These are phyloP conservation scores for Elsinoe ampelina DNA, from an alignment of 2,329 filamentous ascomycete genomes.

Conservation along the genomic window DNA sequence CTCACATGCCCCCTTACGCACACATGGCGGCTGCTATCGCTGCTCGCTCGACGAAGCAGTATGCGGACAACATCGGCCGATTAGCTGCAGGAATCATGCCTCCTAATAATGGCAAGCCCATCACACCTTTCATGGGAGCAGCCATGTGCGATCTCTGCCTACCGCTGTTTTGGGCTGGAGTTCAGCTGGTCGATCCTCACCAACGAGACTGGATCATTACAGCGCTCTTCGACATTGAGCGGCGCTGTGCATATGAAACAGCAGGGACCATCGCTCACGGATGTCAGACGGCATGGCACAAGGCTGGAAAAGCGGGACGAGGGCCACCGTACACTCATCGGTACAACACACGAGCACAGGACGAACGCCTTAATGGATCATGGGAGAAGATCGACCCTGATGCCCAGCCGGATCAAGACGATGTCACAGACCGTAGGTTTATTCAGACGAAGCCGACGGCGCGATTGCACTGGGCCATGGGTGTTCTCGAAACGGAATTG, in stretches of 20 bases:
- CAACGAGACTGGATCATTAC: conserved; percentile 73
- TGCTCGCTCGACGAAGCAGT: conserved; percentile 44
- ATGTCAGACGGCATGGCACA: conserved; percentile 77
- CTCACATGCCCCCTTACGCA: conserved; percentile 81
- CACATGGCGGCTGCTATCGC: conserved; percentile 78
- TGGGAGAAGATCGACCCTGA: conserved; percentile 24
- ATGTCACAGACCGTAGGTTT: conserved; percentile 39
- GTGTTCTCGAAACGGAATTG: conserved; percentile 66
- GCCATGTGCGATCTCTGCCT: conserved; percentile 76
- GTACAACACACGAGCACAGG: conserved; percentile 20
- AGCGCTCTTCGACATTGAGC: conserved; percentile 64
- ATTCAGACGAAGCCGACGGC: conserved; percentile 55
- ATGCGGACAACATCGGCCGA: conserved; percentile 24
- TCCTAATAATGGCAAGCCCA: conserved; percentile 42
- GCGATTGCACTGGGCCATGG: conserved; percentile 65
- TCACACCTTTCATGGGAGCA: conserved; percentile 70
- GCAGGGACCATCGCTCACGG: conserved; percentile 71
- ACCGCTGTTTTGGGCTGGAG: conserved; percentile 74
- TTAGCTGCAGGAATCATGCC: conserved; percentile 51
- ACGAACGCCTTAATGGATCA: conserved; percentile 26
- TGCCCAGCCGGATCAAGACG: conserved; percentile 19
- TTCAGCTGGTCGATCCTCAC: conserved; percentile 61
- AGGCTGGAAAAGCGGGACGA: conserved; percentile 59
- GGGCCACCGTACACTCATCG: conserved; percentile 62
- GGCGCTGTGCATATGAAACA: conserved; percentile 79